phyloP scores from a whole-genome alignment of 345 rosid species.

The Nephelium lappaceum region DNA sequence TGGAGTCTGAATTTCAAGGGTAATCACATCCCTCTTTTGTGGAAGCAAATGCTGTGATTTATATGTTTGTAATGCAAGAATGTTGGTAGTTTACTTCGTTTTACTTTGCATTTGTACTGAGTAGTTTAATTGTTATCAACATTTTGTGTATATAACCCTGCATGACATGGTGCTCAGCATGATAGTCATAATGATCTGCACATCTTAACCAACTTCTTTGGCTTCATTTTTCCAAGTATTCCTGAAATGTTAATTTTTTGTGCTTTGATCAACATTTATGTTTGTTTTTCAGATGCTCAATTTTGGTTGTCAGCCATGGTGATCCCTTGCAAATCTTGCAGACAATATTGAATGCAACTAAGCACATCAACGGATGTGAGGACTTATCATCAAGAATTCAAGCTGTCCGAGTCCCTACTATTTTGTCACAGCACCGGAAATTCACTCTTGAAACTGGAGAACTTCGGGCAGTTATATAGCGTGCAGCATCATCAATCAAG shows the following conservation, averaged over 20 bases:
- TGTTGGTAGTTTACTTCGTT: not conserved
- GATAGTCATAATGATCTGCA: conserved; percentile 7
- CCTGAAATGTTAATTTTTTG: not conserved
- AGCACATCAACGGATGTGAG: conserved; percentile 30
- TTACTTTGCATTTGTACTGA: not conserved
- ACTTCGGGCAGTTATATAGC: conserved; percentile 54
- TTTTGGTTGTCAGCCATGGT: conserved; percentile 86
- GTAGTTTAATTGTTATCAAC: not conserved
- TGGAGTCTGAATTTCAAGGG: conserved; percentile 81
- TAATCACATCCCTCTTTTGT: conserved; percentile 28
- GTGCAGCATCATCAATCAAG: not conserved
- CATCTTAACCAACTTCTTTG: not conserved
- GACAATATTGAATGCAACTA: conserved; percentile 61
- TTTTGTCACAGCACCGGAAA: conserved; percentile 83
- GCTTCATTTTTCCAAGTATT: not conserved
- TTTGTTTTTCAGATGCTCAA: conserved; percentile 46
- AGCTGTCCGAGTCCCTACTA: conserved; percentile 45
- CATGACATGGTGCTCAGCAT: not conserved
- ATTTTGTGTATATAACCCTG: not conserved
- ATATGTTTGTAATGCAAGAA: conserved; percentile 1
- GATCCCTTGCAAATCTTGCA: conserved; percentile 95
- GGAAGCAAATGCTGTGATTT: not conserved
- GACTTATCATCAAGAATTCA: conserved; percentile 48
- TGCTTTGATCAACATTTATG: not conserved
- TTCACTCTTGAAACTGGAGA: conserved; percentile 77